These are phyloP conservation scores for Cenchrus fungigraminus DNA, from an alignment of 176 grass and related monocot genomes.

Conservation along the genomic window DNA sequence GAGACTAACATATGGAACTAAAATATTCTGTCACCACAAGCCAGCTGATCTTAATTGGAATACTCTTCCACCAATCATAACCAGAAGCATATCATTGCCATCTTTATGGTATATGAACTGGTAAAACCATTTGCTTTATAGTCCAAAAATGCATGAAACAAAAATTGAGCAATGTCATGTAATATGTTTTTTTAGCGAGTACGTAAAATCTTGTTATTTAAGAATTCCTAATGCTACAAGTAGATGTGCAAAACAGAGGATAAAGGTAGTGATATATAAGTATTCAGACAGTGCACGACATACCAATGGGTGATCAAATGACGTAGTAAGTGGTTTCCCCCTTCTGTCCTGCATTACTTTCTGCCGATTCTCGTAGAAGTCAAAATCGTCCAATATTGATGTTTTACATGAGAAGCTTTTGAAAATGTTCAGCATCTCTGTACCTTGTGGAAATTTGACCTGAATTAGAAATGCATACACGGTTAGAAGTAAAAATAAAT, in stretches of 20 bases:
- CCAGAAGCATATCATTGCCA: conserved; percentile 19
- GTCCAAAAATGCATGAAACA: conserved; percentile 12
- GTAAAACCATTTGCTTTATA: conserved; percentile 20
- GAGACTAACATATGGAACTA: conserved; percentile 1
- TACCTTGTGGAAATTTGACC: conserved; percentile 82
- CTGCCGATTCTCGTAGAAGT: conserved; percentile 86
- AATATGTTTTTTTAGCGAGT: background rate
- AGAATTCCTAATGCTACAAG: conserved; percentile 1
- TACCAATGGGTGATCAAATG: conserved; percentile 52
- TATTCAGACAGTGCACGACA: conserved; percentile 3
- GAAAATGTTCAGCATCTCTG: conserved; percentile 84
- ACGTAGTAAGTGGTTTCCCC: conserved; percentile 51
- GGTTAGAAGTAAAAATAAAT: conserved; percentile 28
- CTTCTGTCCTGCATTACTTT: conserved; percentile 89
- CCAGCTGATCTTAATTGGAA: background rate
- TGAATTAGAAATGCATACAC: conserved; percentile 33
- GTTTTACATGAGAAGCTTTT: conserved; percentile 83
- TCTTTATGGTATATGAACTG: conserved; percentile 21
- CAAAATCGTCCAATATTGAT: conserved; percentile 93
- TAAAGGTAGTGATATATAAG: conserved; percentile 11
- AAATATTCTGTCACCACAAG: conserved; percentile 18
- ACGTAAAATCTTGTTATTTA: background rate
- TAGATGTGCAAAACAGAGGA: conserved; percentile 1
- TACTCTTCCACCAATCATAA: conserved; percentile 10
- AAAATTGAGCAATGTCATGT: background rate